Evolutionary conservation across 768 basidiomycete genomes (phyloP).

Genomic region (Auriculariales sp.): DNA sequence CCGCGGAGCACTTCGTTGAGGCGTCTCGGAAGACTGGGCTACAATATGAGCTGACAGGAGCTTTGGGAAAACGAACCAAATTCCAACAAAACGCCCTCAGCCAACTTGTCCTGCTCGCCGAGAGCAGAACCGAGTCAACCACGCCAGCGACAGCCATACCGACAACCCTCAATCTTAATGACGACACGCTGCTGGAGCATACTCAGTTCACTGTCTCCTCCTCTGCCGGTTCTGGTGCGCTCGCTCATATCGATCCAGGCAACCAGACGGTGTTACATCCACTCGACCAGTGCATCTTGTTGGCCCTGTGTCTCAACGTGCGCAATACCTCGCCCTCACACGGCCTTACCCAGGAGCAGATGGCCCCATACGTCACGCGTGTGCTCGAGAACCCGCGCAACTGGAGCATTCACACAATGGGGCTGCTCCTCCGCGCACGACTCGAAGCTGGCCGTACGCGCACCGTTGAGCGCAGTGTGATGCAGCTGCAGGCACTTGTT

Average conservation of each 20-base stretch:
- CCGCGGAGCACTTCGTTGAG: conserved; percentile 60
- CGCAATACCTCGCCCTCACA: conserved; percentile 80
- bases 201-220: conserved; percentile 78
- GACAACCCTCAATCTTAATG: conserved; percentile 74
- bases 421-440: conserved; percentile 81
- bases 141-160: conserved; percentile 28
- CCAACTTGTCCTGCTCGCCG: conserved; percentile 89
- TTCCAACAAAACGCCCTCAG: conserved; percentile 76
- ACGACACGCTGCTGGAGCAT: conserved; percentile 90
- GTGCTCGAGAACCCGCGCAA: conserved; percentile 82
- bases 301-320: conserved; percentile 80
- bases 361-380: conserved; percentile 81
- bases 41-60: conserved; percentile 84
- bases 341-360: conserved; percentile 84
- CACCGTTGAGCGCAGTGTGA: conserved; percentile 81
- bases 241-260: conserved; percentile 66
- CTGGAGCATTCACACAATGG: conserved; percentile 96
- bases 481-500: conserved; percentile 89
- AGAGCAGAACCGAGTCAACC: conserved; percentile 33
- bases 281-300: conserved; percentile 84
- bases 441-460: conserved; percentile 79
- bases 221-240: conserved; percentile 24
- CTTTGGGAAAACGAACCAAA: conserved; percentile 85
- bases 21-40: conserved; percentile 68
- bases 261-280: conserved; percentile 81